phyloP scores from a whole-genome alignment of 2,329 filamentous ascomycete genomes.

The Colletotrichum caudatum region DNA sequence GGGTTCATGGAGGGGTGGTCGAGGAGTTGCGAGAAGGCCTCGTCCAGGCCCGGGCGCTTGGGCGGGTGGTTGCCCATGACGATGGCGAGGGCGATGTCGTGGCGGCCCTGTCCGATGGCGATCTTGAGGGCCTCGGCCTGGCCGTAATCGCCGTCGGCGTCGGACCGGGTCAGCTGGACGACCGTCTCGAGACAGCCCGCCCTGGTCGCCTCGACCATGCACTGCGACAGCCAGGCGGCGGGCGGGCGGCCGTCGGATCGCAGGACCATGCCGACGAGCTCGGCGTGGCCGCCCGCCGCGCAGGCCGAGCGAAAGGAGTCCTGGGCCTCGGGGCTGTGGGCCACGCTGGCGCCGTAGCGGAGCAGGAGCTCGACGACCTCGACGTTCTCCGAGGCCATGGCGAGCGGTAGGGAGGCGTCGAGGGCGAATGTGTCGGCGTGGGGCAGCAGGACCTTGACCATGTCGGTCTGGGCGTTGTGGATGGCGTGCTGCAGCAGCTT shows the following conservation, averaged over 20 bases:
- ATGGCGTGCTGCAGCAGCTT: conserved; percentile 65
- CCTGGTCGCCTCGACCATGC: conserved; percentile 63
- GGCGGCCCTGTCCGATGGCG: conserved; percentile 61
- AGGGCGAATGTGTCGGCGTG: conserved; percentile 64
- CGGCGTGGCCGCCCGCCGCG: conserved; percentile 57
- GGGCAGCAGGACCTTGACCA: conserved; percentile 65
- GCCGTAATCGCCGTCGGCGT: conserved; percentile 65
- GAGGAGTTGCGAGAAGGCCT: conserved; percentile 63
- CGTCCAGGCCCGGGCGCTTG: conserved; percentile 59
- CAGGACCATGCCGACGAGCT: conserved; percentile 62
- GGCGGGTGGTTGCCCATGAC: conserved; percentile 66
- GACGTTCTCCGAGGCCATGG: conserved; percentile 59
- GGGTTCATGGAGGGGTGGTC: conserved; percentile 59
- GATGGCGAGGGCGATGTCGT: conserved; percentile 68
- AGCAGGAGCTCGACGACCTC: conserved; percentile 62
- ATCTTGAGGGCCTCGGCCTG: conserved; percentile 64
- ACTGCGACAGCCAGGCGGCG: conserved; percentile 58
- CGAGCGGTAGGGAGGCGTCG: conserved; percentile 62
- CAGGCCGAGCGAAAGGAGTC: conserved; percentile 67
- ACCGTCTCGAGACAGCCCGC: conserved; percentile 65
- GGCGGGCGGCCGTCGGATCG: conserved; percentile 62
- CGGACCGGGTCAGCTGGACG: conserved; percentile 62
- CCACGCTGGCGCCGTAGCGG: conserved; percentile 58
- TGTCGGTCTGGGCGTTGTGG: conserved; percentile 62
- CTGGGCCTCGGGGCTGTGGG: conserved; percentile 58